Percentiles rank a stretch among this genome's conserved stretches.
phyloP scores from a whole-genome alignment of 371 early-diverging fungal genomes.

The Sporodiniella umbellata region DNA sequence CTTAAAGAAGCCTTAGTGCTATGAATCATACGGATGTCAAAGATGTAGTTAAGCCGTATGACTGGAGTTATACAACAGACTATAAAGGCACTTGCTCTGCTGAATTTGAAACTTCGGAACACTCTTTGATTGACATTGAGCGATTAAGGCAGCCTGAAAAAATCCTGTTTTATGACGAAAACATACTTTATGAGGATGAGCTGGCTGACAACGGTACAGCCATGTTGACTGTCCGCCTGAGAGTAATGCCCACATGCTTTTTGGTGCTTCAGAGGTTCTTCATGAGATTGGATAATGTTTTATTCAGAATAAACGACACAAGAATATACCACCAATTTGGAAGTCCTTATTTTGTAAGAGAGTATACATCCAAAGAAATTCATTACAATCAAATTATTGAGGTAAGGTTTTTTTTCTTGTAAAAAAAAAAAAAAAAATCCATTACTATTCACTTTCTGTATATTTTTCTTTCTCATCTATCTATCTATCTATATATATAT shows the following conservation, averaged over 20 bases:
- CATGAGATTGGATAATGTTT: slow-evolving; percentile 90
- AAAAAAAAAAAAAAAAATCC: slow-evolving; percentile 2
- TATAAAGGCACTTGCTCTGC: slow-evolving; percentile 64
- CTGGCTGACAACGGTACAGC: slow-evolving; percentile 93
- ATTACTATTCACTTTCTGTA: not conserved
- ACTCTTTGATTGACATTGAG: slow-evolving; percentile 67
- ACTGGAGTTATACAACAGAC: slow-evolving; percentile 90
- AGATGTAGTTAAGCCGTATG: slow-evolving; percentile 85
- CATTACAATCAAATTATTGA: slow-evolving; percentile 55
- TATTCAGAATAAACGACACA: slow-evolving; percentile 86
- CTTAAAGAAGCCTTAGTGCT: slow-evolving; percentile 18
- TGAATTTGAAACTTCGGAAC: slow-evolving; percentile 16
- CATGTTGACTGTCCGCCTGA: slow-evolving; percentile 74
- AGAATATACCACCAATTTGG: slow-evolving; percentile 87
- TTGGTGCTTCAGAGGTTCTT: slow-evolving; percentile 86
- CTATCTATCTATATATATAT: too few relatives aligned
- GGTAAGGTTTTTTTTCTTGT: slow-evolving; percentile 22
- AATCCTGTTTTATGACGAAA: slow-evolving; percentile 88
- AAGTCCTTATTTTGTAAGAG: slow-evolving; percentile 58
- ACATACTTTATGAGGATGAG: slow-evolving; percentile 93
- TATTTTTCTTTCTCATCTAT: too few relatives aligned
- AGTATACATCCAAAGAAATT: slow-evolving; percentile 67
- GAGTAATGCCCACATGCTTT: slow-evolving; percentile 93
- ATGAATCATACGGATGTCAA: slow-evolving; percentile 71
- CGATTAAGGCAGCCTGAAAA: slow-evolving; percentile 74